phyloP scores from a whole-genome alignment of 345 rosid genomes.

The Linum usitatissimum region DNA sequence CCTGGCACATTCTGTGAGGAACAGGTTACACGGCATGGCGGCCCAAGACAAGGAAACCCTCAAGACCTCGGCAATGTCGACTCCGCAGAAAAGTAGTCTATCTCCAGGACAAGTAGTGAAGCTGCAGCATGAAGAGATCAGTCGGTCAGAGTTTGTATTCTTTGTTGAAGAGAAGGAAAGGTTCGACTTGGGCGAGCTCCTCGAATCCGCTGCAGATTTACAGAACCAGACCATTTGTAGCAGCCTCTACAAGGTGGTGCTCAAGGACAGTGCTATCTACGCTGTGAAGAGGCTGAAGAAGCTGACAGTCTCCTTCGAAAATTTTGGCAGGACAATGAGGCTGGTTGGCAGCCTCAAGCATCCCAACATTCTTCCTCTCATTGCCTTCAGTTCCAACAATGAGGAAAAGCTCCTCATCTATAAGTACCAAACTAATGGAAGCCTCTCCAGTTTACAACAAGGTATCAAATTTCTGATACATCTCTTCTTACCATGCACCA shows the following conservation, averaged over 20 bases:
- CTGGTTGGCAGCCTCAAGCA: slow-evolving; percentile 43
- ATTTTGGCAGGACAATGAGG: slow-evolving; percentile 32
- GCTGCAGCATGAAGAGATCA: slow-evolving; percentile 14
- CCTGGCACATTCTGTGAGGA: slow-evolving; percentile 17
- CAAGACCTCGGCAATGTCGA: slow-evolving; percentile 22
- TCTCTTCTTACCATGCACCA: not conserved
- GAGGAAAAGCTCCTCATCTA: slow-evolving; percentile 50
- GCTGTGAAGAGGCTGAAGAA: slow-evolving; percentile 50
- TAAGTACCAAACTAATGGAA: slow-evolving; percentile 45
- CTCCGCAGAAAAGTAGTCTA: slow-evolving; percentile 16
- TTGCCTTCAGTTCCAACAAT: slow-evolving; percentile 32
- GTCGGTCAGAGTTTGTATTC: slow-evolving; percentile 36
- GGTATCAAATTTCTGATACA: slow-evolving; percentile 16
- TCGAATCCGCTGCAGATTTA: slow-evolving; percentile 51
- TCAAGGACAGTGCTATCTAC: slow-evolving; percentile 31
- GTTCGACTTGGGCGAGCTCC: slow-evolving; percentile 43
- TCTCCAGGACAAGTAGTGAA: slow-evolving; percentile 7
- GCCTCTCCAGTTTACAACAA: slow-evolving; percentile 34
- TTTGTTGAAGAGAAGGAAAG: slow-evolving; percentile 37
- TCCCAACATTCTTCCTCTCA: slow-evolving; percentile 43
- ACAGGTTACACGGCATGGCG: slow-evolving; percentile 10
- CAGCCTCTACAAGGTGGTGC: slow-evolving; percentile 44
- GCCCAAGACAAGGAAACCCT: slow-evolving; percentile 22
- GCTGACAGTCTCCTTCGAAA: slow-evolving; percentile 31
- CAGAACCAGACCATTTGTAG: slow-evolving; percentile 30